Base-by-base conservation (phyloP, 495 filamentous ascomycete genomes). In the Penicillium samsonianum region DNA sequence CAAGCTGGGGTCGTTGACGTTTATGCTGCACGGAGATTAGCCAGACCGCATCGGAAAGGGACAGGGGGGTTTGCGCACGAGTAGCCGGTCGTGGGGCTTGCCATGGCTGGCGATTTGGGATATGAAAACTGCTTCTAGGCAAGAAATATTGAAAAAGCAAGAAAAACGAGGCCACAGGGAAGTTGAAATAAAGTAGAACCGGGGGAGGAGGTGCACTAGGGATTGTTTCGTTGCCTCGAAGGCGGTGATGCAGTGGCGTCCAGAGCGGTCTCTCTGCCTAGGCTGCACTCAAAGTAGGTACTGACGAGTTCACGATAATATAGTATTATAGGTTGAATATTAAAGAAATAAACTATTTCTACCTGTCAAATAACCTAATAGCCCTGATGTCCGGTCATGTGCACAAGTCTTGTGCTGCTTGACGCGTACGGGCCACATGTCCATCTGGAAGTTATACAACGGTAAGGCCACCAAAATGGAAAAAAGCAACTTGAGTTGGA, bases 1-100 rank as follows among this genome's bases (percentile, higher is more conserved):
- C 66, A 91, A 80, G 60, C 82, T 82, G 22, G 88, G 88, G 65
- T 91, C 88, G 68, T 91, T 91, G 59, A 91, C 87, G 67, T 90
- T 91, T 65, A 90, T 89, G 63, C 87, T 90, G 70, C 65, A 55
- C n/a, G 28, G 55, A 65, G 48, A 65, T 75, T 65, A 73, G 68
- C 61, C 61, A 59, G 69, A 58, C 61, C 44, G 64, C 53, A 67
- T 59, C 59, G 56, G 61, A 67, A 61, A 67, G 51, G 43, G 60
- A 58, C 48, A 65, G 65, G 62, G n/a, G 28, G 63, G 57, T 52
- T 58, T 65, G 67, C 77, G 72, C 68, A 79, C 77, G 77, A 79
- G 65, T 71, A 69, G 70, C 76, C 69, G 65, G 76, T 67, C 22
- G 76, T 73, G 25, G 76, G 72, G 67, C 67, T 74, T 75, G 76